These are phyloP conservation scores for Echeveria elegans DNA, from an alignment of 164 flowering plant genomes.

Conservation along the genomic window DNA sequence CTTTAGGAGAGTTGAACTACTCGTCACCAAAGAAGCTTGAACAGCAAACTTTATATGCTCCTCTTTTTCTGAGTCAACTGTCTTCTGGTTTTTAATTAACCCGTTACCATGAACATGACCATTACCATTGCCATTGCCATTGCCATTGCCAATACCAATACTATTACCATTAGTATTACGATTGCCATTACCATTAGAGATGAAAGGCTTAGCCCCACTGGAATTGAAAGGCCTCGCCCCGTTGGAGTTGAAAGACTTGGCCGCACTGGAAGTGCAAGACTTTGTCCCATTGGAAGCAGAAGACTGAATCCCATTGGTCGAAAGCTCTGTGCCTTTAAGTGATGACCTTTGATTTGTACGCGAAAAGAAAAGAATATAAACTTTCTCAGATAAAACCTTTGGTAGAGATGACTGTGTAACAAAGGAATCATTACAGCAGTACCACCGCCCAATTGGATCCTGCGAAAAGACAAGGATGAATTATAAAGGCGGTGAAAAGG, in stretches of 20 bases:
- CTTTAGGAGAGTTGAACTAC: slow-evolving; percentile 18
- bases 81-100: slow-evolving; percentile 18
- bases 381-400: slow-evolving; percentile 92
- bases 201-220: neutral
- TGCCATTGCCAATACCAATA: neutral
- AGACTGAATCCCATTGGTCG: slow-evolving; percentile 42
- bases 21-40: slow-evolving; percentile 22
- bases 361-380: slow-evolving; percentile 80
- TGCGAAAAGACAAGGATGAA: slow-evolving; percentile 16
- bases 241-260: neutral
- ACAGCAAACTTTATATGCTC: slow-evolving; percentile 16
- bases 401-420: slow-evolving; percentile 61
- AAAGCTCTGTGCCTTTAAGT: slow-evolving; percentile 18
- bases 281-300: neutral
- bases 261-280: neutral
- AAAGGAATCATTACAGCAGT: slow-evolving; percentile 86
- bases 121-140: neutral
- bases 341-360: slow-evolving; percentile 60
- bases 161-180: neutral
- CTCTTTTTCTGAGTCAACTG: slow-evolving; percentile 21
- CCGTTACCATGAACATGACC: slow-evolving; percentile 34
- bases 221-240: neutral
- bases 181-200: neutral
- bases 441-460: slow-evolving; percentile 91
- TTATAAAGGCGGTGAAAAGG: neutral